Conservation (phyloP, 1,284 basidiomycete species). For the Fomitiporia mediterranea region DNA sequence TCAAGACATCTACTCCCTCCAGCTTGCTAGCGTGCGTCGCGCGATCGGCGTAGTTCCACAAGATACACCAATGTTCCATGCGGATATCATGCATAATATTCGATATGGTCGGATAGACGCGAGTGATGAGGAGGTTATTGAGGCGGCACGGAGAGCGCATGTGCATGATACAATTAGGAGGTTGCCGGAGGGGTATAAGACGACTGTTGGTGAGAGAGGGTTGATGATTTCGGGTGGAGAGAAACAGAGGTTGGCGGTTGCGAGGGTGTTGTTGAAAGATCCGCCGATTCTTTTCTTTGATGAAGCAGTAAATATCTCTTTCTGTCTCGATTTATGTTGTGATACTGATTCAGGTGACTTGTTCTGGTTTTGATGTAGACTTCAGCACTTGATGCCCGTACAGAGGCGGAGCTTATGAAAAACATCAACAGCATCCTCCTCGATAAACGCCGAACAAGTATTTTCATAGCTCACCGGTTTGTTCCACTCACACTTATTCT, state of each 20-base stretch:
- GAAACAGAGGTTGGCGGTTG: constrained; percentile 94
- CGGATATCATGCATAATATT: constrained; percentile 92
- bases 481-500: constrained; percentile 14
- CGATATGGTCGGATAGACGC: constrained; percentile 90
- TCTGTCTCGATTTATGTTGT: neutral
- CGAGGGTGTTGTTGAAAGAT: constrained; percentile 88
- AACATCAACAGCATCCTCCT: constrained; percentile 84
- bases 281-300: constrained; percentile 96
- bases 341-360: neutral
- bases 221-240: constrained; percentile 98
- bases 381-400: constrained; percentile 90
- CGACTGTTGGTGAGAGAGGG: constrained; percentile 93
- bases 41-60: constrained; percentile 94
- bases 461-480: constrained; percentile 86
- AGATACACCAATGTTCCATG: constrained; percentile 96
- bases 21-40: constrained; percentile 69
- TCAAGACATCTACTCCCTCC: constrained; percentile 78
- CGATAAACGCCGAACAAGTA: constrained; percentile 79
- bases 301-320: constrained; percentile 70
- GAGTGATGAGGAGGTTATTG: constrained; percentile 83
- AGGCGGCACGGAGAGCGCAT: constrained; percentile 81
- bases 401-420: constrained; percentile 92
- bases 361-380: constrained; percentile 47
- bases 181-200: constrained; percentile 83
- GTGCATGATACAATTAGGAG: constrained; percentile 79